These are phyloP conservation scores for Protomyces lactucae-debilis DNA, from an alignment of 1,139 yeast genomes.

Conservation along the genomic window DNA sequence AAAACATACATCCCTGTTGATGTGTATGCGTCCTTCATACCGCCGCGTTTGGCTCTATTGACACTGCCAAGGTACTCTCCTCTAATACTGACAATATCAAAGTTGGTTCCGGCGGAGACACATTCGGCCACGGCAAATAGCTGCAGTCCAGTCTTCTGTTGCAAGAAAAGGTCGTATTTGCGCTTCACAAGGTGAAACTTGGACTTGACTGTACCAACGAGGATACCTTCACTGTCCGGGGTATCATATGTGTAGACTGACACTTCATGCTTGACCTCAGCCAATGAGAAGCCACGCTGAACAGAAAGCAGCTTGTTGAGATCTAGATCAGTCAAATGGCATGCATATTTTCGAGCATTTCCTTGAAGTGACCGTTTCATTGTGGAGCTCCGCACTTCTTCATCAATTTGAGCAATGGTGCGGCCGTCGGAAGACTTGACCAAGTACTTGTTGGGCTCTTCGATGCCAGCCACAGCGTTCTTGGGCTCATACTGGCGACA, in stretches of 20 bases:
- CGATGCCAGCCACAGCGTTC: constrained; percentile 85
- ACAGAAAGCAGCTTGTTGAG: constrained; percentile 57
- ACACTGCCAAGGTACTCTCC: constrained; percentile 67
- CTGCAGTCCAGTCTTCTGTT: constrained; percentile 38
- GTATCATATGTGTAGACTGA: not conserved
- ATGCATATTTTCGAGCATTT: constrained; percentile 44
- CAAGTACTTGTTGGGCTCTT: constrained; percentile 73
- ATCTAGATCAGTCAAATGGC: constrained; percentile 67
- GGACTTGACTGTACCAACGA: constrained; percentile 80
- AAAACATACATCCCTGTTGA: constrained; percentile 90
- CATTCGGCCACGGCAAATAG: constrained; percentile 86
- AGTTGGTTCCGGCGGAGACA: constrained; percentile 78
- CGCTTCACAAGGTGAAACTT: constrained; percentile 95
- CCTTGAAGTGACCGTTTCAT: constrained; percentile 64
- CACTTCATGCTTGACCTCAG: constrained; percentile 40
- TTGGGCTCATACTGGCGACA: constrained; percentile 83
- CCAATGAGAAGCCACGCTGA: constrained; percentile 63
- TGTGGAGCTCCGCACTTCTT: constrained; percentile 43
- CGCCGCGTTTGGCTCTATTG: constrained; percentile 91
- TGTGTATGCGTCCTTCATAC: constrained; percentile 85
- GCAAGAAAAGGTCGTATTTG: constrained; percentile 63
- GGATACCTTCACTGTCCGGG: constrained; percentile 40
- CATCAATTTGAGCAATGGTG: constrained; percentile 67
- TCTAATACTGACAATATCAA: constrained; percentile 61
- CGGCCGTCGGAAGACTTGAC: constrained; percentile 70